Base-by-base conservation (phyloP, 1,284 basidiomycete species). In the Mycena sp. region DNA sequence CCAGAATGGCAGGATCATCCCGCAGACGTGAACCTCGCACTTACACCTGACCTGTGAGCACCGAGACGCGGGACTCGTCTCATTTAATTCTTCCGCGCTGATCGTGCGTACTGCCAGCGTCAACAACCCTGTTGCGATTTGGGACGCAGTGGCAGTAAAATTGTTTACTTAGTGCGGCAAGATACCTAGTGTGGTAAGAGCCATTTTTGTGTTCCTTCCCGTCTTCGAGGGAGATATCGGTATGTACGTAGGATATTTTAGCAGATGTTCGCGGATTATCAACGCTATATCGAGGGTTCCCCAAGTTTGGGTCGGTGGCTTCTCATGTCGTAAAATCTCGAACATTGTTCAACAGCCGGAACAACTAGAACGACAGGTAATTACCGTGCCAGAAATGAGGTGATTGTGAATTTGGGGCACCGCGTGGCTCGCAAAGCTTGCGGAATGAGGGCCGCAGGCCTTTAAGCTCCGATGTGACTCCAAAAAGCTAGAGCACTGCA, bases 1-100 rank as follows among this genome's bases (percentile, higher is more conserved):
- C 32, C 43, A 51, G 85, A 85, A 84, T 63, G 30, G 76, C 85
- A 87, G 73, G 77, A 83, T 64, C 85, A 85, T 67, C 78, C 78
- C 19, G 85, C 85, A 25, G 80, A 82, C 68, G 68, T 84, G 30
- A 85, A 83, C 70, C 76, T 87, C 38, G 81, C 81, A 5, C 68
- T 86, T 45, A 85, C 81, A 32, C 50, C 52, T 55, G 63, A 59
- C 35, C 58, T 59, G 64, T 56, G 21, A 3, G 26, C 32, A 35
- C 32, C 32, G 32, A 7, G 9, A 35, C 32, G 32, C 32, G 32
- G n/a, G n/a, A n/a, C n/a, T 14, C 32, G 7, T 14, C 32, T 35
- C 7, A 35, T 35, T 14, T 35, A 35, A 35, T 25, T 41, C 19
- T 51, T 63, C 23, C 35, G 29, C 21, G 21, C 45, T n/a, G n/a